phyloP scores from a whole-genome alignment of 192 early-diverging fungal genomes.

The Chytriomyces confervae region DNA sequence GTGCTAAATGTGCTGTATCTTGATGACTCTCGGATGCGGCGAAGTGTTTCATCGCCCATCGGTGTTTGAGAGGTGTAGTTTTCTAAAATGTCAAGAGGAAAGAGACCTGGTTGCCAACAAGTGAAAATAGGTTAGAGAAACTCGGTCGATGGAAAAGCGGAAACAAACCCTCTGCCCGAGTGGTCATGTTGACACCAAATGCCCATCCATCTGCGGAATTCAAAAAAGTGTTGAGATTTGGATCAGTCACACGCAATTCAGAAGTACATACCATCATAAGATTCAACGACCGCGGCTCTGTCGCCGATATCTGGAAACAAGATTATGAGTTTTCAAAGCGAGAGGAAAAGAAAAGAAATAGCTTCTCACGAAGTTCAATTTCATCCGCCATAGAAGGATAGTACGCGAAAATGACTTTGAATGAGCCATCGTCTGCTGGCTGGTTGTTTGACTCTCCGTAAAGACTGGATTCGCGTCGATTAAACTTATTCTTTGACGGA shows the following conservation, averaged over 20 bases:
- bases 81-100: conserved; percentile 3
- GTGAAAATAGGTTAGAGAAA: no score
- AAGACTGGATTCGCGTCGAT: conserved; percentile 25
- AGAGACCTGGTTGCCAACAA: no score
- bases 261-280: conserved; percentile 27
- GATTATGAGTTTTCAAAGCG: neutral
- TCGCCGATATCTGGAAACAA: conserved; percentile 12
- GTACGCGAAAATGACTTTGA: neutral
- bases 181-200: conserved; percentile 2
- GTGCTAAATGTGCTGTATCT: neutral
- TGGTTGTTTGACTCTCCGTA: conserved; percentile 2
- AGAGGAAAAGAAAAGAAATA: neutral
- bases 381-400: neutral
- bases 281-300: conserved; percentile 15
- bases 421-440: neutral
- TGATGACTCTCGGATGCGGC: neutral
- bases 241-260: neutral
- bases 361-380: neutral
- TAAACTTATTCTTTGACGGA: conserved; percentile 16
- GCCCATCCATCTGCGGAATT: neutral
- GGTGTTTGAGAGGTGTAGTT: conserved; percentile 8
- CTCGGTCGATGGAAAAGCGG: no score
- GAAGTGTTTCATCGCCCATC: neutral
- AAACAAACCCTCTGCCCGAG: neutral
- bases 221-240: neutral